Base-by-base conservation (phyloP, 2,329 filamentous ascomycete genomes). In the Cyphellophora europaea region DNA sequence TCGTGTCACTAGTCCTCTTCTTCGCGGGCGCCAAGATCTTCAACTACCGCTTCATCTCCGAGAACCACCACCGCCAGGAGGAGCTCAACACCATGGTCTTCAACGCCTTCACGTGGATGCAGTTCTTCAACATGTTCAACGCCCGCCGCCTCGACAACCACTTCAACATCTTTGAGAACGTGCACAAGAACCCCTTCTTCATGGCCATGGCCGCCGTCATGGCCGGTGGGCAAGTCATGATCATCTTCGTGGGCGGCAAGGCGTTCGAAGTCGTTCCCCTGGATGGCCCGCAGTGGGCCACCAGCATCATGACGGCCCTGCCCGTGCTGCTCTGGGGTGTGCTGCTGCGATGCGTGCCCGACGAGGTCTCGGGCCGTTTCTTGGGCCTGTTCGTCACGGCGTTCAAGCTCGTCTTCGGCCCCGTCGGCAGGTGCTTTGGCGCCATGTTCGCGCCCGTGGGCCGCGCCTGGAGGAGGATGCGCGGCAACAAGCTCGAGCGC, bases 71-170 rank as follows among this genome's bases (percentile, higher is more conserved):
- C 5, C 53, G 59, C 21, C 44, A 55, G 5, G 52, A 47, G 11
- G 69, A 82, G 49, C 69, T 93, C 41, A 67, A 77, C 36, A 93
- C 87, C 3, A 71, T 96, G 32, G 83, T 96, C 5, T 96, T 96
- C 72, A 96, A 96, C 66, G 91, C 86, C 0, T 96, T 96, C 55
- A 88, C 95, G 33, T 96, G 89, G 89, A 95, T 96, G 88, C 89
- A 96, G 52, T 93, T 96, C 50, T 96, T 96, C 67, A 96, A 96
- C 61, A 82, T 93, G 55, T 84, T 93, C 73, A 96, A 96, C 66
- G 93, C 93, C 62, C 85, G 89, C 40, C 86, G 89, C 10, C 70
- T 96, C 36, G 89, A 96, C 58, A 96, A 96, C 61, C 74, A 78
- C 36, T 88, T 94, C 69, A 96, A 96, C 61, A 87, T 96, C 43